Base-by-base conservation (phyloP, 2,329 filamentous ascomycete genomes). In the Fusarium lateritium region DNA sequence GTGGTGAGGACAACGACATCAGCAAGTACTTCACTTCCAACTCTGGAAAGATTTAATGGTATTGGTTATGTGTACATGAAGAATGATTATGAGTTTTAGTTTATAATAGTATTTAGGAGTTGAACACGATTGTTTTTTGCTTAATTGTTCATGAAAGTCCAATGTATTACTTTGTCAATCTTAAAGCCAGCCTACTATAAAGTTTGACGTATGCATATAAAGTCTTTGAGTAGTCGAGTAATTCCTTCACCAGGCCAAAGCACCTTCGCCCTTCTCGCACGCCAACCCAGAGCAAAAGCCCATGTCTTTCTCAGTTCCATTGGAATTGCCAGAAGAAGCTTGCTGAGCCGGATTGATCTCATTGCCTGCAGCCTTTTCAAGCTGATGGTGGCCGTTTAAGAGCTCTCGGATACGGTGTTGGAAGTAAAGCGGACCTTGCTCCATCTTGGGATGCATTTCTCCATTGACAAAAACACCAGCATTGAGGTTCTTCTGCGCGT, bases 1-100 rank as follows among this genome's bases (percentile, higher is more conserved):
- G 63, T 51, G 60, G 63, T 5, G 63, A 56, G 49, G 63, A 51
- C 0, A 65, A 65, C 11, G 56, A 65, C 4, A 65, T 67, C 11
- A 67, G 55, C 51, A 19, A 55, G 24, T 65, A 65, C 15, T 67
- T 65, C 13, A 52, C 22, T 0, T 57, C 57, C 1, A 3, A 42
- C 7, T n/a, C 24, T 19, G n/a, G 44, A 13, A 40, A 26, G 22
- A 56, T 50, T 1, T 64, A 42, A 45, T 22, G 28, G 13, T 22
- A 7, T 2, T 3, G 5, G 6, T 39, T 24, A 5, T 28, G 22
- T 7, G 9, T 14, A 39, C 6, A 22, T 31, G 28, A 31, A 13
- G 28, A 2, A 31, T 31, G 28, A 6, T 36, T 36, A 36, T 36
- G n/a, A 14, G 19, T 36, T 11, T 15, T 42, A 26, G 1, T 56